Conservation (phyloP, 2,329 filamentous ascomycete species). For the Fusarium pininemorale region DNA sequence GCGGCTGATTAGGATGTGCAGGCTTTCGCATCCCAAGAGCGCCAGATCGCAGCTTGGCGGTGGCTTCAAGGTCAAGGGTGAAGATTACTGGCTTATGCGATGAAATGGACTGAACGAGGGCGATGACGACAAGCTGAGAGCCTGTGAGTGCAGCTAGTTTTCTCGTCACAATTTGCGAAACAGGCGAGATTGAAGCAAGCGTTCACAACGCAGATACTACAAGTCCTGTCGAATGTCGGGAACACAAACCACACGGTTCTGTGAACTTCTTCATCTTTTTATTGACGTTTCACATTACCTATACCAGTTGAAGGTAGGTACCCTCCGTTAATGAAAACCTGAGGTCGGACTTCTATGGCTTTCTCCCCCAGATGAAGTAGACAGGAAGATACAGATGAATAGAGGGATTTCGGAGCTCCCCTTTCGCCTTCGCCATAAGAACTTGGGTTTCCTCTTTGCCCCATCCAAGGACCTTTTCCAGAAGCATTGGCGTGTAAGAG, state of each 20-base stretch:
- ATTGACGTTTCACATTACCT: too few species aligned
- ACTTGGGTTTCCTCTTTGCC: conserved; percentile 26
- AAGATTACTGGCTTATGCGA: too few species aligned
- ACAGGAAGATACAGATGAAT: conserved; percentile 29
- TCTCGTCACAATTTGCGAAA: background rate
- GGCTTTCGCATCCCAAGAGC: background rate
- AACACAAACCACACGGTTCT: too few species aligned
- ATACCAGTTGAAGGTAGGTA: too few species aligned
- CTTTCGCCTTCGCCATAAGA: conserved; percentile 31
- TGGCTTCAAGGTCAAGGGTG: background rate
- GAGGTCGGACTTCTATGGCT: background rate
- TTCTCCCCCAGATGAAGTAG: conserved; percentile 23
- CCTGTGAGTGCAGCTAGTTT: rapidly evolving
- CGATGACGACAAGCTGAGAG: background rate
- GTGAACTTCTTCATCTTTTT: too few species aligned
- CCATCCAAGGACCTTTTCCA: conserved; percentile 32
- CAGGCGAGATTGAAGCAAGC: background rate
- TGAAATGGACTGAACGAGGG: too few species aligned
- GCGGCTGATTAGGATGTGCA: background rate
- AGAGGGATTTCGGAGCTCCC: conserved; percentile 33
- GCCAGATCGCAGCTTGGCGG: background rate
- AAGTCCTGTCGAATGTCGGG: background rate
- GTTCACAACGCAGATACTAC: background rate
- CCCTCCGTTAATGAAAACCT: background rate
- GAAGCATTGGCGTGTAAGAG: conserved; percentile 26